Conservation (phyloP, 2,329 filamentous ascomycete species). For the Alternaria panax region DNA sequence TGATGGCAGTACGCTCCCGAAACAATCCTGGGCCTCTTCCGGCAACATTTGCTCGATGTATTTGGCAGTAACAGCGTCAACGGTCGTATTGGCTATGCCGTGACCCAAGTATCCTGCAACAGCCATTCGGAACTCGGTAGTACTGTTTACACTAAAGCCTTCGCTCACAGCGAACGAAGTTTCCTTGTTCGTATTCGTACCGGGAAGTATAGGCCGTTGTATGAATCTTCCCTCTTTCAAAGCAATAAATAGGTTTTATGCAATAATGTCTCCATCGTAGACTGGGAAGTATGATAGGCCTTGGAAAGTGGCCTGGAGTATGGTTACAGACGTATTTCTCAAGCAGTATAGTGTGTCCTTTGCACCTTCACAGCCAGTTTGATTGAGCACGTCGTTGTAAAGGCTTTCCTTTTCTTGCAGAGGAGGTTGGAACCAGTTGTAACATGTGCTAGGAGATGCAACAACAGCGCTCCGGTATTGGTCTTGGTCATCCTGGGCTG, state of each 20-base stretch:
- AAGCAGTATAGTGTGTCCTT: conserved; percentile 8
- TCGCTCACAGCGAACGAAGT: neutral
- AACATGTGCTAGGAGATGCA: neutral
- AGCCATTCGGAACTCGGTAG: neutral
- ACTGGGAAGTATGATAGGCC: neutral
- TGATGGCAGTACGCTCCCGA: neutral
- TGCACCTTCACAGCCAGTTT: conserved; percentile 5
- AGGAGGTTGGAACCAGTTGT: neutral
- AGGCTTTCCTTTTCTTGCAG: conserved; percentile 16
- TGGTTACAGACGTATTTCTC: neutral
- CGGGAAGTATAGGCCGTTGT: conserved; percentile 65
- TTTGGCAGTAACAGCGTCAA: neutral
- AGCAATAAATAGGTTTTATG: conserved; percentile 29
- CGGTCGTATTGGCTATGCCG: neutral
- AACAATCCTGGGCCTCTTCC: neutral
- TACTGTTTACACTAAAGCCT: neutral
- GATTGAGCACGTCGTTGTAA: conserved; percentile 10
- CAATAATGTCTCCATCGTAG: neutral
- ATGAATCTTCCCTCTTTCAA: conserved; percentile 60
- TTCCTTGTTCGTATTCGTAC: conserved; percentile 69
- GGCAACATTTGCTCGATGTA: neutral
- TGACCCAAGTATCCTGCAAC: neutral
- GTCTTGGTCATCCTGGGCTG: neutral
- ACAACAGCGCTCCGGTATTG: neutral
- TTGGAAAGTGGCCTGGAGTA: neutral